These are phyloP conservation scores for Senna tora DNA, from an alignment of 306 rosid genomes.

Conservation along the genomic window DNA sequence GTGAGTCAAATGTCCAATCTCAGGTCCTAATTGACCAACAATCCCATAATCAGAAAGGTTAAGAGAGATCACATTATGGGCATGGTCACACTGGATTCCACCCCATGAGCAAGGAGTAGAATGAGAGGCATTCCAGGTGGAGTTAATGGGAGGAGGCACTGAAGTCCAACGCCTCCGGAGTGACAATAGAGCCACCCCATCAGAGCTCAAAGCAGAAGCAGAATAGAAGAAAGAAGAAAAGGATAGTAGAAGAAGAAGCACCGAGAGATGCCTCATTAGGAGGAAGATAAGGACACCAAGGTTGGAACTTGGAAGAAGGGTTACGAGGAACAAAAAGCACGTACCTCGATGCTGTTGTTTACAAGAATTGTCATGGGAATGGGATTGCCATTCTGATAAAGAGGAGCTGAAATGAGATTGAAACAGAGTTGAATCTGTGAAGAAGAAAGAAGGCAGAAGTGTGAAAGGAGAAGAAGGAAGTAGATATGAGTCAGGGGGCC, in stretches of 20 bases:
- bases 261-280: conserved; percentile 35
- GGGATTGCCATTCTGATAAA: neutral
- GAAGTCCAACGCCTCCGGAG: conserved; percentile 57
- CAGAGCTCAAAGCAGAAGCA: conserved; percentile 54
- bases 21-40: conserved; percentile 60
- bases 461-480: too few relatives aligned
- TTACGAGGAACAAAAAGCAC: neutral
- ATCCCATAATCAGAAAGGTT: conserved; percentile 54
- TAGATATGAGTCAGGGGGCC: too few relatives aligned
- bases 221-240: conserved; percentile 37
- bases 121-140: conserved; percentile 65
- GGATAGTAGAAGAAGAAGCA: conserved; percentile 48
- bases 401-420: neutral
- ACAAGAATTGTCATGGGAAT: neutral
- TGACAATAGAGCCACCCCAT: conserved; percentile 62
- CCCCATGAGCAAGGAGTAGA: conserved; percentile 81
- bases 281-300: neutral
- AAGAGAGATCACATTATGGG: conserved; percentile 51
- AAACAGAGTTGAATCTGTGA: neutral
- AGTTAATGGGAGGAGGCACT: conserved; percentile 44
- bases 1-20: conserved; percentile 49
- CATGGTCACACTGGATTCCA: conserved; percentile 63
- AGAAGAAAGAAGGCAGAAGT: neutral
- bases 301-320: neutral
- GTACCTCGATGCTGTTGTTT: conserved; percentile 18